phyloP scores from a whole-genome alignment of 257 asterid genomes.

The Solanum chmielewskii region DNA sequence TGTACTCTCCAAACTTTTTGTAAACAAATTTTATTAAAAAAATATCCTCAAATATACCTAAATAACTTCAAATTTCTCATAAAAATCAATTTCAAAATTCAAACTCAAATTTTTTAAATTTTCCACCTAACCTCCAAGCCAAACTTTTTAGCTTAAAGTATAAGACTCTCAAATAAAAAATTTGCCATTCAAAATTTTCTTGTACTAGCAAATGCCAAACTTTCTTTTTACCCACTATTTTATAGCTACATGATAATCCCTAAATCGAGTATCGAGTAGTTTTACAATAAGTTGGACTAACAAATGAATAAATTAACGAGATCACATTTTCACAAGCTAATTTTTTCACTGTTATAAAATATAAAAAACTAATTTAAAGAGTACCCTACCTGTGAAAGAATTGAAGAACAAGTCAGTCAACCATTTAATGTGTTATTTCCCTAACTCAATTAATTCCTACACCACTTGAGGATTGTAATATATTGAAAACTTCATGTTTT shows the following conservation, averaged over 20 bases:
- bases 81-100: background rate
- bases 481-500: background rate
- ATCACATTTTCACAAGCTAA: background rate
- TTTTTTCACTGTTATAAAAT: background rate
- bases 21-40: background rate
- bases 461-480: background rate
- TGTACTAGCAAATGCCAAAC: background rate
- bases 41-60: background rate
- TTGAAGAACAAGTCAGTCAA: background rate
- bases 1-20: background rate
- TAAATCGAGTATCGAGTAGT: background rate
- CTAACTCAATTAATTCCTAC: background rate
- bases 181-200: background rate
- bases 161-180: background rate
- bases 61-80: background rate
- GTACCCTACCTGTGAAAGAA: background rate
- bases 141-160: background rate
- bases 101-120: background rate
- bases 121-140: background rate
- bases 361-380: background rate
- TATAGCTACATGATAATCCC: background rate
- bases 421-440: background rate
- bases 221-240: background rate
- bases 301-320: background rate
- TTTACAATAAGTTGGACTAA: background rate